These are phyloP conservation scores for Mariannaea elegans DNA, from an alignment of 2,329 filamentous ascomycete genomes.

Conservation along the genomic window DNA sequence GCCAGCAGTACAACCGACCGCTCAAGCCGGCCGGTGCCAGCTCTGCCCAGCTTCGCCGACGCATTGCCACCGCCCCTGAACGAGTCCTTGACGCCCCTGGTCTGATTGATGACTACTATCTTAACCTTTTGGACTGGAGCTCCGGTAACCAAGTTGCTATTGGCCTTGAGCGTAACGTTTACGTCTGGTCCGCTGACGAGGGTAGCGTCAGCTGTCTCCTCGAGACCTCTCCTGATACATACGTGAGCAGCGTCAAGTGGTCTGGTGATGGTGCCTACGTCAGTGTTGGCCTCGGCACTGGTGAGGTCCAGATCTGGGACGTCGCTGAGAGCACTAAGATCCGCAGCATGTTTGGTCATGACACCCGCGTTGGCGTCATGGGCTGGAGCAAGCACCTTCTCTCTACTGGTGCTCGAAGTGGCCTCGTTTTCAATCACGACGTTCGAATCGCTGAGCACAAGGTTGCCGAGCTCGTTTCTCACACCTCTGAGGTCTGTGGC, in stretches of 20 bases:
- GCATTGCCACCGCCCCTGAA: conserved; percentile 93
- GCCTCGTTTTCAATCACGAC: conserved; percentile 98
- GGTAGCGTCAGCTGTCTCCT: conserved; percentile 89
- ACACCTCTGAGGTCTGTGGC: conserved; percentile 97
- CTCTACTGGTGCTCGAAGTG: conserved; percentile 92
- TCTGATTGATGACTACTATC: conserved; percentile 97
- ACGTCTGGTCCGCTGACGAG: conserved; percentile 97
- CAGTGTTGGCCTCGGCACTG: conserved; percentile 90
- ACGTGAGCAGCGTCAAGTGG: conserved; percentile 99
- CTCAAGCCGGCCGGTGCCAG: conserved; percentile 78
- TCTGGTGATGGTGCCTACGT: conserved; percentile 97
- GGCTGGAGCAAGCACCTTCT: conserved; percentile 99
- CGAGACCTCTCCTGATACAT: conserved; percentile 89
- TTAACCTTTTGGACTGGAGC: conserved; percentile 98
- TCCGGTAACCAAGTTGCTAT: conserved; percentile 98
- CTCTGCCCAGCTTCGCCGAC: conserved; percentile 87
- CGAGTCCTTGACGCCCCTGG: conserved; percentile 96
- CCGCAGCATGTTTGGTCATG: conserved; percentile 97
- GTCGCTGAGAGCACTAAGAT: conserved; percentile 95
- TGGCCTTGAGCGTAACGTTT: conserved; percentile 94
- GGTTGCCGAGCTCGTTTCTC: conserved; percentile 93
- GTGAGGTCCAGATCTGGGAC: conserved; percentile 99
- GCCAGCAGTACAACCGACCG: conserved; percentile 97
- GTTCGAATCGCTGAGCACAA: conserved; percentile 98
- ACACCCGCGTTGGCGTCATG: conserved; percentile 96